Evolutionary conservation across 2,329 filamentous ascomycete genomes (phyloP).

Genomic region (Penicillium griseofulvum): DNA sequence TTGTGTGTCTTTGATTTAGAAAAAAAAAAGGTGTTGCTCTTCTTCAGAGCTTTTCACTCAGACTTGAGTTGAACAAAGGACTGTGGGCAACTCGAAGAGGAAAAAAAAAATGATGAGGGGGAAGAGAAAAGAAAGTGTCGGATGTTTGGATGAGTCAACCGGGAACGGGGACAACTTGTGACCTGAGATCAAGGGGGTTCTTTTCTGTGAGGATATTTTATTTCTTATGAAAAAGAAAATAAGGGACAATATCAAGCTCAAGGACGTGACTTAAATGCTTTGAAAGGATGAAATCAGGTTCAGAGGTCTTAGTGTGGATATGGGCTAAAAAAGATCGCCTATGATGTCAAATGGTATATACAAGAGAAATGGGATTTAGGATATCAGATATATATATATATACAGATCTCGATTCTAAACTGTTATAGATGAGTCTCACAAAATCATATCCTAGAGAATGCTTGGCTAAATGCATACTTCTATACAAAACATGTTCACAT

Average conservation of each 20-base stretch:
- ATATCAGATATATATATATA: not conserved
- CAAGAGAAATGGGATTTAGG: not conserved
- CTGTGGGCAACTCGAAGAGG: not conserved
- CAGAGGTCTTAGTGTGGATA: slow-evolving; percentile 6
- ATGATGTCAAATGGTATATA: slow-evolving; percentile 10
- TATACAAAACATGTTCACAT: not conserved
- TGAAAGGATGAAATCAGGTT: slow-evolving; percentile 8
- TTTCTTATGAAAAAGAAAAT: too few relatives aligned
- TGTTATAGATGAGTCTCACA: slow-evolving; percentile 4
- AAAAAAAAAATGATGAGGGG: slow-evolving; percentile 9
- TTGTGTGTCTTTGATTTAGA: not conserved
- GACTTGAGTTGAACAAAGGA: not conserved
- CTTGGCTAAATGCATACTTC: slow-evolving; percentile 1
- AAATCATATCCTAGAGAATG: slow-evolving; percentile 8
- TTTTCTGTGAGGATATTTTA: too few relatives aligned
- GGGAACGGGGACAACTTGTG: slow-evolving; percentile 10
- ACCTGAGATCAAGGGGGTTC: not conserved
- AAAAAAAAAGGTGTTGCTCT: not conserved
- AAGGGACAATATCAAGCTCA: too few relatives aligned
- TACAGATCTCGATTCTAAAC: not conserved
- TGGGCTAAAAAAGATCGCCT: slow-evolving; percentile 5
- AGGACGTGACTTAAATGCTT: not conserved
- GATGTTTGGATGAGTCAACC: slow-evolving; percentile 22
- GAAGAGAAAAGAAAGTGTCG: slow-evolving; percentile 16
- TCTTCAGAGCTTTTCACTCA: slow-evolving; percentile 11